A percentile compares a stretch with the other conserved stretches of the same genome.
Conservation (phyloP, 1,139 yeast genomes). For the Geotrichum siamense region DNA sequence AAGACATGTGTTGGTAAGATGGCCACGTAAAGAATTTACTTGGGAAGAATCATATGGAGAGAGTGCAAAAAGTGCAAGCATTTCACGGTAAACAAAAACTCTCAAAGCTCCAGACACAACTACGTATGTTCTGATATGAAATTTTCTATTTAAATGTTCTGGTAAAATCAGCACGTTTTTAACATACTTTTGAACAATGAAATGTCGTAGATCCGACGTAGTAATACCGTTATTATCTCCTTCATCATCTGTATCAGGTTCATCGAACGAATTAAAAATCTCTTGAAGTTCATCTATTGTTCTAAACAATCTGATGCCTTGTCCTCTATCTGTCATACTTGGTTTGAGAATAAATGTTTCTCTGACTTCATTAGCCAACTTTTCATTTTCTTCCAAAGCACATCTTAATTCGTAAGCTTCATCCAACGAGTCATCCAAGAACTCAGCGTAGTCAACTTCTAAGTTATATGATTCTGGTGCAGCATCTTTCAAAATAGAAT, state of each 20-base stretch:
- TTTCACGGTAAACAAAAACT: constrained; percentile 71
- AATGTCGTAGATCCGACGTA: constrained; percentile 82
- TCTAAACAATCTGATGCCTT: constrained; percentile 78
- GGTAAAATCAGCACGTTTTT: constrained; percentile 57
- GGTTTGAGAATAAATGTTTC: constrained; percentile 88
- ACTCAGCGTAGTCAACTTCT: constrained; percentile 95
- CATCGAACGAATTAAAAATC: constrained; percentile 81
- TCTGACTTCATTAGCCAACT: constrained; percentile 11
- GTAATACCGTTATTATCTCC: constrained; percentile 41
- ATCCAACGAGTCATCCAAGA: constrained; percentile 85
- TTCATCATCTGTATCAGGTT: constrained; percentile 50
- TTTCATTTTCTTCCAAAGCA: constrained; percentile 55
- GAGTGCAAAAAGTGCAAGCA: constrained; percentile 75
- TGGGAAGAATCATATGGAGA: constrained; percentile 36
- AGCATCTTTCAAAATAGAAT: constrained; percentile 50
- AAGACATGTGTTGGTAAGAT: constrained; percentile 87
- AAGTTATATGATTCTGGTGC: constrained; percentile 71
- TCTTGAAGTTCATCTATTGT: constrained; percentile 72
- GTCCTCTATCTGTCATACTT: constrained; percentile 95
- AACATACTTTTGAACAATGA: constrained; percentile 77
- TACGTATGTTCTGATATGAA: constrained; percentile 85
- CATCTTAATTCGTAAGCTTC: constrained; percentile 83
- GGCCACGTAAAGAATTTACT: constrained; percentile 48
- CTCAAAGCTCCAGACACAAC: constrained; percentile 63
- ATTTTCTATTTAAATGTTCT: constrained; percentile 61